A percentile compares a stretch with the other conserved stretches of the same genome.
Conservation (phyloP, 345 rosid genomes). For the Linum trigynum region DNA sequence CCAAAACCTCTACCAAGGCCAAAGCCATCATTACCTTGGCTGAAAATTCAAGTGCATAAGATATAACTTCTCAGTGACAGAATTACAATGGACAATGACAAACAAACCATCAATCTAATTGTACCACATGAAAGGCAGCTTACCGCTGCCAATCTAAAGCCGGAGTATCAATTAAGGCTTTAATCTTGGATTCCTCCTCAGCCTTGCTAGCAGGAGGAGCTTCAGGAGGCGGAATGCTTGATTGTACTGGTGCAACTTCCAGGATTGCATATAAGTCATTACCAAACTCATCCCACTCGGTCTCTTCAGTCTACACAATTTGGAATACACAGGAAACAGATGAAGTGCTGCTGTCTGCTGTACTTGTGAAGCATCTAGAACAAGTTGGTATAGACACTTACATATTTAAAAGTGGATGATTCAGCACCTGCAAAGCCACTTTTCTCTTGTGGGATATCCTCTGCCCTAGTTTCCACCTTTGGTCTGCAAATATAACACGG, state of each 20-base stretch:
- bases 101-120: neutral
- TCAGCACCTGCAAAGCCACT: constrained; percentile 38
- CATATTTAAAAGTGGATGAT: constrained; percentile 49
- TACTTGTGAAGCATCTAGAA: neutral
- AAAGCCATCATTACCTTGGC: constrained; percentile 81
- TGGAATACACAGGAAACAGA: constrained; percentile 3
- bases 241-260: constrained; percentile 45
- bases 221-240: constrained; percentile 40
- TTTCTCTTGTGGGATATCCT: constrained; percentile 40
- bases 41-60: constrained; percentile 24
- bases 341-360: neutral
- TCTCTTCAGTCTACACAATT: constrained; percentile 52
- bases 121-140: constrained; percentile 16
- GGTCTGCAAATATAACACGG: constrained; percentile 47
- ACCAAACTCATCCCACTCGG: constrained; percentile 96
- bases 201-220: constrained; percentile 54
- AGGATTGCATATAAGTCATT: constrained; percentile 87
- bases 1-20: constrained; percentile 92
- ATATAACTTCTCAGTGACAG: neutral
- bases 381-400: constrained; percentile 27
- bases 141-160: constrained; percentile 99
- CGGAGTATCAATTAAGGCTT: constrained; percentile 84
- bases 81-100: constrained; percentile 4
- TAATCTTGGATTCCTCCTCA: constrained; percentile 91
- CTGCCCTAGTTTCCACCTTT: constrained; percentile 44